Percentiles rank a stretch among this genome's conserved stretches.
Conservation (phyloP, 2,329 filamentous ascomycete species). For the Ciborinia camelliae region DNA sequence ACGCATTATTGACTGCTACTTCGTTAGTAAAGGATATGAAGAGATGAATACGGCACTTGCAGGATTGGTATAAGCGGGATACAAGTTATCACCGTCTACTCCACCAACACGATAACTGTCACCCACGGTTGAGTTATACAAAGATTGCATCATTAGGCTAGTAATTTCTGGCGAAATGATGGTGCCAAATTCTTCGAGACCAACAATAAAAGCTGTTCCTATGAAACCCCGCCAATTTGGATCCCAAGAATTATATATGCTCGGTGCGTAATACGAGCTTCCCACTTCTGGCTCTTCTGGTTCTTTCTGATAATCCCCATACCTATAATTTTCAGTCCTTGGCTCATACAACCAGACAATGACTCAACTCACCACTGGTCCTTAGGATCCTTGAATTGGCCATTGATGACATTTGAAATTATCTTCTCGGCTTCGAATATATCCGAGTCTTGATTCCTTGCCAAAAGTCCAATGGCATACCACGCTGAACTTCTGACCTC, state of each 20-base stretch:
- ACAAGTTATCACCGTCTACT: constrained; percentile 58
- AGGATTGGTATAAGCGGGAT: constrained; percentile 59
- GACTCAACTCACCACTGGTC: constrained; percentile 50
- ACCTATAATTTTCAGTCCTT: not conserved
- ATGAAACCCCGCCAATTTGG: constrained; percentile 64
- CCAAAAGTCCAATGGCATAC: constrained; percentile 57
- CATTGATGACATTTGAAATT: constrained; percentile 50
- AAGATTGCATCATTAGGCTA: constrained; percentile 47
- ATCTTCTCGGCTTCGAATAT: constrained; percentile 50
- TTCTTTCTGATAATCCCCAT: constrained; percentile 51
- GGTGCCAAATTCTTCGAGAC: constrained; percentile 52
- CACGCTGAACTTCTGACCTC: constrained; percentile 56
- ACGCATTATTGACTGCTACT: constrained; percentile 55
- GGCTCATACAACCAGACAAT: not conserved
- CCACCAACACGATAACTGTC: constrained; percentile 53
- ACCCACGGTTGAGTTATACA: constrained; percentile 54
- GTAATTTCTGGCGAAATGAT: constrained; percentile 40
- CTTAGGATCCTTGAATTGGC: constrained; percentile 50
- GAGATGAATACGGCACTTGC: constrained; percentile 12
- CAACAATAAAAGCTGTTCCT: constrained; percentile 55
- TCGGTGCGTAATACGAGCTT: constrained; percentile 46
- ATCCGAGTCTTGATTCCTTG: constrained; percentile 51
- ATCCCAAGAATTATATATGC: constrained; percentile 57
- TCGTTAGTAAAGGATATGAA: not conserved
- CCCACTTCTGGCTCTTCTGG: constrained; percentile 58